A percentile compares a stretch with the other conserved stretches of the same genome.
Conservation (phyloP, 2,329 filamentous ascomycete species). For the Apiospora aurea region DNA sequence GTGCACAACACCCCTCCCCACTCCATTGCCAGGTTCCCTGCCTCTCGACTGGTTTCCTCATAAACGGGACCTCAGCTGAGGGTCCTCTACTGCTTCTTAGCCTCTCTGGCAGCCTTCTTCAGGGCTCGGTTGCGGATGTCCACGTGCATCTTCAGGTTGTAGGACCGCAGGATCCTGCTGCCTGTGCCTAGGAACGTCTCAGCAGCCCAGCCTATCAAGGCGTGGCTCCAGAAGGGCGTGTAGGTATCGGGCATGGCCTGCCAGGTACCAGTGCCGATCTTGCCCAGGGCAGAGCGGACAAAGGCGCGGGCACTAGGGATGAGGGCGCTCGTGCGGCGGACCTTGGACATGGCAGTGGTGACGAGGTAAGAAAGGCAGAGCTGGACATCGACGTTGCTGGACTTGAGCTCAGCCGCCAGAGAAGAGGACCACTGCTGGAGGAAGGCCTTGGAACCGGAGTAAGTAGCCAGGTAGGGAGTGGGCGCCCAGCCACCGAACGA, state of each 20-base stretch:
- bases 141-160: constrained; percentile 75
- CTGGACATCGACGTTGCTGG: constrained; percentile 85
- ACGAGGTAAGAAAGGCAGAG: constrained; percentile 92
- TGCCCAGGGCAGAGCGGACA: constrained; percentile 78
- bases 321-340: constrained; percentile 77
- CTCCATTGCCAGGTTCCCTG: neutral
- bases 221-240: constrained; percentile 93
- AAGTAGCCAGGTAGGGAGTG: constrained; percentile 91
- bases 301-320: constrained; percentile 86
- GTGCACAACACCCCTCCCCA: neutral
- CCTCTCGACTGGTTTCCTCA: neutral
- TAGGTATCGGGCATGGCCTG: constrained; percentile 83
- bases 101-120: constrained; percentile 82
- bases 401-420: constrained; percentile 81
- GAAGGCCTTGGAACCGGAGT: constrained; percentile 98
- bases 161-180: constrained; percentile 53
- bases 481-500: constrained; percentile 94
- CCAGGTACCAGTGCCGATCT: constrained; percentile 82
- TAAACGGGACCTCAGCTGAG: neutral
- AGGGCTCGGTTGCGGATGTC: constrained; percentile 83
- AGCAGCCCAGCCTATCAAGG: constrained; percentile 84
- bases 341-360: constrained; percentile 96
- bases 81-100: constrained; percentile 64
- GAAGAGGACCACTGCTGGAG: constrained; percentile 94
- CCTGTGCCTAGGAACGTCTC: constrained; percentile 63